These are phyloP conservation scores for Cercospora brassicicola DNA, from an alignment of 2,329 filamentous ascomycete species.

Conservation along the genomic window DNA sequence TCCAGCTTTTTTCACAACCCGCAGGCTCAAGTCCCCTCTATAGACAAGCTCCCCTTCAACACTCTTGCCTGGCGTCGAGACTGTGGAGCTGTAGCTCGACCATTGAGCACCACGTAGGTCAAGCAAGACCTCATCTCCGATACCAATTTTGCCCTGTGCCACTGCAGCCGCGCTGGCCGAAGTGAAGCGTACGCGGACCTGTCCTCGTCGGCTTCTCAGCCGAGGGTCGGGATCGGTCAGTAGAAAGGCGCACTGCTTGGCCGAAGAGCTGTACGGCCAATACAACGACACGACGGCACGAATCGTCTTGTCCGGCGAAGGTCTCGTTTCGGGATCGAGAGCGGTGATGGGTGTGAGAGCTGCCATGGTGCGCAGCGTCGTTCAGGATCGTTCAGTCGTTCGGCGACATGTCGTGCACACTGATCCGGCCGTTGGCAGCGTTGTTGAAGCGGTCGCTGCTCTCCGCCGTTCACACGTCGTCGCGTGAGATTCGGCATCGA, in stretches of 20 bases:
- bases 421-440: background rate
- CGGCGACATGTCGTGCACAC: background rate
- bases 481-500: constrained; percentile 5
- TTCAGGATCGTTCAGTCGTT: background rate
- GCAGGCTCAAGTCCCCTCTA: constrained; percentile 40
- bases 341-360: constrained; percentile 34
- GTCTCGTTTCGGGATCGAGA: constrained; percentile 30
- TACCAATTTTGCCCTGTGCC: constrained; percentile 66
- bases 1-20: constrained; percentile 29
- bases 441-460: background rate
- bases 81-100: constrained; percentile 54
- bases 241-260: constrained; percentile 71
- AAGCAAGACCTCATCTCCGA: constrained; percentile 73
- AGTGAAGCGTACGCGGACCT: constrained; percentile 75
- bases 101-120: constrained; percentile 69
- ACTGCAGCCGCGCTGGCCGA: constrained; percentile 70
- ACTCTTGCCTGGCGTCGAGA: constrained; percentile 56
- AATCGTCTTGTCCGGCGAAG: constrained; percentile 44
- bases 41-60: constrained; percentile 60
- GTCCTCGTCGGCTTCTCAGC: constrained; percentile 72
- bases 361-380: constrained; percentile 7
- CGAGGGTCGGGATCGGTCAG: constrained; percentile 83
- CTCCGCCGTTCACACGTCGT: background rate
- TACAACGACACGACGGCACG: constrained; percentile 77
- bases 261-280: constrained; percentile 86